Percentiles rank a stretch among this genome's conserved stretches.
phyloP scores from a whole-genome alignment of 1,139 yeast species.

The Dujonia santamariae region DNA sequence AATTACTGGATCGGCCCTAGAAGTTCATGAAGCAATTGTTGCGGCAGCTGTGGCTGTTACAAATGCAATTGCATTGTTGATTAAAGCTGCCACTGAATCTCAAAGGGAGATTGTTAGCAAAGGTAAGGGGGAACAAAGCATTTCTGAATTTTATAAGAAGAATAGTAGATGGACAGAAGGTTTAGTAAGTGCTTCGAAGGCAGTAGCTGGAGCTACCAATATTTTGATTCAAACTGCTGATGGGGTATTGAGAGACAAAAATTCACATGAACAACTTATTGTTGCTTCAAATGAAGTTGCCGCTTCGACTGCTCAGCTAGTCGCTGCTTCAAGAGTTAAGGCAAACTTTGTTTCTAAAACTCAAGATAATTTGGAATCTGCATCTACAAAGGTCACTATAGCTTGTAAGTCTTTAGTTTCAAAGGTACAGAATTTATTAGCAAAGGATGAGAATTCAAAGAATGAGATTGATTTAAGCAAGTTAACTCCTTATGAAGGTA shows the following conservation, averaged over 20 bases:
- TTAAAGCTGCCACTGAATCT: conserved; percentile 75
- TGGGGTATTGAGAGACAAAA: conserved; percentile 64
- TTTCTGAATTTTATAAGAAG: conserved; percentile 79
- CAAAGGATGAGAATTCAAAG: conserved; percentile 31
- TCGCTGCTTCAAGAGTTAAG: conserved; percentile 88
- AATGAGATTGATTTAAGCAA: conserved; percentile 64
- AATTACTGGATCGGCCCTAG: conserved; percentile 57
- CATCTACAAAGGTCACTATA: conserved; percentile 64
- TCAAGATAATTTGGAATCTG: conserved; percentile 70
- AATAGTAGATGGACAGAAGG: conserved; percentile 96
- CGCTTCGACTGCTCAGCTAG: conserved; percentile 89
- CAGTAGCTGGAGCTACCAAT: conserved; percentile 84
- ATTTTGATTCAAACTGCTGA: conserved; percentile 81
- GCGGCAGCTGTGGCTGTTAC: conserved; percentile 82
- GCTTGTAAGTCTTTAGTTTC: conserved; percentile 74
- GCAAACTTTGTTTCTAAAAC: conserved; percentile 75
- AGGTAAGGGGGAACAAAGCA: conserved; percentile 64
- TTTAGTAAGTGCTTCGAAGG: conserved; percentile 83
- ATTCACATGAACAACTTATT: conserved; percentile 78
- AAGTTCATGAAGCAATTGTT: conserved; percentile 74
- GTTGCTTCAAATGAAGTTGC: conserved; percentile 93
- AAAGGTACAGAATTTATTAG: conserved; percentile 62
- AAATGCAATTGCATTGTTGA: conserved; percentile 70
- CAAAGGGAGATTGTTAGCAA: conserved; percentile 79
- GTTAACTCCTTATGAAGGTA: conserved; percentile 76